Percentiles rank a stretch among this genome's conserved stretches.
Evolutionary conservation across 768 basidiomycete genomes (phyloP).

Genomic region (Naganishia onofrii): DNA sequence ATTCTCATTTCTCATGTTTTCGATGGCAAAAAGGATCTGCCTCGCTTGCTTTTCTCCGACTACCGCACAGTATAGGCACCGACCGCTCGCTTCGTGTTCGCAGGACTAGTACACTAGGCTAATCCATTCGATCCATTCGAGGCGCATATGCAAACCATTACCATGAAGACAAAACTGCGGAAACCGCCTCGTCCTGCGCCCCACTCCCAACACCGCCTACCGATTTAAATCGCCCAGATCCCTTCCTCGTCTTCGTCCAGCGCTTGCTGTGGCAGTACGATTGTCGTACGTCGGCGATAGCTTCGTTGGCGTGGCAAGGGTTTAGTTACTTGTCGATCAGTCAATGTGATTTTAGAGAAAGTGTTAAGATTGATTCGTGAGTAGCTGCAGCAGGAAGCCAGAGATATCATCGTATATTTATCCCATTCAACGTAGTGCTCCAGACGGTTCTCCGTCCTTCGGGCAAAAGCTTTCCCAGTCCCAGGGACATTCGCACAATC

Average conservation of each 20-base stretch:
- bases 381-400: neutral
- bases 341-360: constrained; percentile 22
- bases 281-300: neutral
- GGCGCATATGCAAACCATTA: too few species aligned
- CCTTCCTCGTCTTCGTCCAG: neutral
- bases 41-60: too few species aligned
- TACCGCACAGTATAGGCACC: too few species aligned
- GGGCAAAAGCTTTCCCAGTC: constrained; percentile 10
- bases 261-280: neutral
- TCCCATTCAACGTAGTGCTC: too few species aligned
- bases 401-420: neutral
- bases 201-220: neutral
- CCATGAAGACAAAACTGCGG: constrained; percentile 22
- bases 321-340: constrained; percentile 9
- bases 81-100: too few species aligned
- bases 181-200: constrained; percentile 26
- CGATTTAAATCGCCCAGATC: neutral
- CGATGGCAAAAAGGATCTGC: too few species aligned
- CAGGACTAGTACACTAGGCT: too few species aligned
- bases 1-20: too few species aligned
- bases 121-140: too few species aligned
- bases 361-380: constrained; percentile 22
- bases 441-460: constrained; percentile 25
- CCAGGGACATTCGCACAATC: neutral
- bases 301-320: neutral